Evolutionary conservation across 2,329 filamentous ascomycete species (phyloP), one percentile per base, ranked within the genome.

Genomic region (Diaporthe sp.): DNA sequence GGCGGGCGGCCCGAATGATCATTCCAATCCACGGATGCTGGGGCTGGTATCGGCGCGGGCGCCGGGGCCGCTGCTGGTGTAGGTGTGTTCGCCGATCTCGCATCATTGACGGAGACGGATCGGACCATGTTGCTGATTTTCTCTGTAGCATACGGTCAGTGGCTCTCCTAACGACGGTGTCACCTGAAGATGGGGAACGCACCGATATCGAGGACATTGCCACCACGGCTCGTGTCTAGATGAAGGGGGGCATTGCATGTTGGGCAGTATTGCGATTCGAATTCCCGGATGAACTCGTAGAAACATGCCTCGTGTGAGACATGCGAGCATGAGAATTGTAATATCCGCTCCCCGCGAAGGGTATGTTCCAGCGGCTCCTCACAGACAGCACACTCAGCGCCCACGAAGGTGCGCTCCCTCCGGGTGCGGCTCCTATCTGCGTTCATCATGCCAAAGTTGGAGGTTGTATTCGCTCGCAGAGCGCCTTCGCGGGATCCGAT

Each of bases 231-330:
- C 9, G 95, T 97, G 84, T 99, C 97, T 56, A 99, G 87, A 76
- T 96, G 95, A 70, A 99, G 86, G 27, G 97, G 95, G 77, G 96
- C 94, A 86, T 98, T 94, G 84, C 97, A 99, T 77, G 94, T 94
- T 37, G 97, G 97, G 84, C 97, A 99, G 80, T 95, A 96, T 80
- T 98, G 95, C 70, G 94, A 94, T 78, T 98, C 96, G 74, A 96
- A 94, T 81, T 98, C 96, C 80, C 94, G 94, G 79, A 99, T 97
- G 82, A 97, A 98, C 84, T 99, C 97, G 85, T 98, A 98, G 82
- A 99, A 98, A 85, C 97, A 99, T 47, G 96, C 97, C 83, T 98
- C 97, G 82, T 99, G 97, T 15, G 96, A 95, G 75, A 99, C 96
- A 84, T 99, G 97, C n/a, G 93, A 91, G 84, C 97, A 99, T 8